Evolutionary conservation across 805 yeast genomes (phyloP).

Genomic region (Metschnikowia santaceciliae): DNA sequence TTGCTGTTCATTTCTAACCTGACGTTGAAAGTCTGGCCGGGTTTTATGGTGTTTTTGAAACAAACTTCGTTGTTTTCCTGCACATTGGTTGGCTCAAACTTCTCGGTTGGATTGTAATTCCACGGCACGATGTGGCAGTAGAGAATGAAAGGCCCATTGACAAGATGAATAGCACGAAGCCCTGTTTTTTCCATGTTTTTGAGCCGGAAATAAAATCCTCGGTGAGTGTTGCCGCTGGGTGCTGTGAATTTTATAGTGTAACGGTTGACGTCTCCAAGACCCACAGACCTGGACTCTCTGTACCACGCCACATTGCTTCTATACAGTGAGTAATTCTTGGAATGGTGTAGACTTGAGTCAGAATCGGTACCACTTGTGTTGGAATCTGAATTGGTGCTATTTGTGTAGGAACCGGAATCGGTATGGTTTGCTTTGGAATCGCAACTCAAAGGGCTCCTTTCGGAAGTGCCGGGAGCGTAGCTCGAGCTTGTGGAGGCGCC

Average conservation of each 20-base stretch:
- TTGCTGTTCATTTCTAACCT: constrained; percentile 47
- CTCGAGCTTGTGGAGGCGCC: not conserved
- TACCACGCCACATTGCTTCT: constrained; percentile 26
- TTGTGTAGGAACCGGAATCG: not conserved
- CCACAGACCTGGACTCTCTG: constrained; percentile 31
- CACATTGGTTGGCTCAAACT: constrained; percentile 22
- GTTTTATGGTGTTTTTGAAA: constrained; percentile 49
- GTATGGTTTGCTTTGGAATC: not conserved
- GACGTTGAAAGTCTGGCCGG: constrained; percentile 66
- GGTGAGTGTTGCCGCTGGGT: not conserved
- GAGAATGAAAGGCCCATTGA: constrained; percentile 42
- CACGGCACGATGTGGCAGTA: constrained; percentile 42
- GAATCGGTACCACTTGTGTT: not conserved
- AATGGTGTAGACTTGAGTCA: not conserved
- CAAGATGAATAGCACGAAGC: constrained; percentile 38
- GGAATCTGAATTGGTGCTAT: not conserved
- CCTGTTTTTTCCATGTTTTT: constrained; percentile 36
- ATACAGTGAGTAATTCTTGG: not conserved
- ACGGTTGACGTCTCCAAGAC: constrained; percentile 37
- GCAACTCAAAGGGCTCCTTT: not conserved
- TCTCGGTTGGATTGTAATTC: constrained; percentile 25
- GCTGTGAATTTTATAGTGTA: constrained; percentile 27
- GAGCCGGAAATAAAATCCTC: constrained; percentile 29
- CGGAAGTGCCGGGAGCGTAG: not conserved
- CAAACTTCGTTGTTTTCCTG: constrained; percentile 28